These are phyloP conservation scores for Nitzschia inconspicua DNA, from an alignment of 108 stramenopile genomes.

Conservation along the genomic window DNA sequence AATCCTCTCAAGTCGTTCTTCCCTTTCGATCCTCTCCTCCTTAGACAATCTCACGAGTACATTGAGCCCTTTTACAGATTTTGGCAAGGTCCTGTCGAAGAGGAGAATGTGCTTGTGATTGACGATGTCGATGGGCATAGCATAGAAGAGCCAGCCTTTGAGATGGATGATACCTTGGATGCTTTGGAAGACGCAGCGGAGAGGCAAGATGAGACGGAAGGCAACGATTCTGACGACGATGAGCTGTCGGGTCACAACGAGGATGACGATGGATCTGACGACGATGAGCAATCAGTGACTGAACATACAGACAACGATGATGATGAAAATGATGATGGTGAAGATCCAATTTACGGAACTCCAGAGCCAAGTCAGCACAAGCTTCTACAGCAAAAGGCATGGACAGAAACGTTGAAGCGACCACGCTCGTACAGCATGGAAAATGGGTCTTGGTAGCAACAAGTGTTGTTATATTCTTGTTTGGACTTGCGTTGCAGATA, in stretches of 20 bases:
- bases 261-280: constrained; percentile 1
- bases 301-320: constrained; percentile 3
- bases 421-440: constrained; percentile 47
- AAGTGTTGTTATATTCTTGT: too few relatives aligned
- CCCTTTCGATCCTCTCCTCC: constrained; percentile 95
- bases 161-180: constrained; percentile 13
- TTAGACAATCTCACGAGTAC: constrained; percentile 70
- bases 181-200: neutral
- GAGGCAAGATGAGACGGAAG: too few relatives aligned
- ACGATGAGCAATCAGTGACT: neutral
- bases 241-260: too few relatives aligned
- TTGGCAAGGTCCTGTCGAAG: constrained; percentile 75
- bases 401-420: constrained; percentile 44
- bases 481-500: too few relatives aligned
- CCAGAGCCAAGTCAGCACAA: constrained; percentile 14
- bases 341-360: neutral
- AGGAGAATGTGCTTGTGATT: constrained; percentile 31
- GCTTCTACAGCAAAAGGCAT: constrained; percentile 21
- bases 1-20: constrained; percentile 96
- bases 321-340: constrained; percentile 14
- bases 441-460: constrained; percentile 52
- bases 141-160: constrained; percentile 7
- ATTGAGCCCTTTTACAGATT: constrained; percentile 83
- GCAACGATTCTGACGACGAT: constrained; percentile 23
- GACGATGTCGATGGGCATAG: constrained; percentile 17